phyloP scores from a whole-genome alignment of 371 early-diverging fungal species.

The Choanephora cucurbitarum region DNA sequence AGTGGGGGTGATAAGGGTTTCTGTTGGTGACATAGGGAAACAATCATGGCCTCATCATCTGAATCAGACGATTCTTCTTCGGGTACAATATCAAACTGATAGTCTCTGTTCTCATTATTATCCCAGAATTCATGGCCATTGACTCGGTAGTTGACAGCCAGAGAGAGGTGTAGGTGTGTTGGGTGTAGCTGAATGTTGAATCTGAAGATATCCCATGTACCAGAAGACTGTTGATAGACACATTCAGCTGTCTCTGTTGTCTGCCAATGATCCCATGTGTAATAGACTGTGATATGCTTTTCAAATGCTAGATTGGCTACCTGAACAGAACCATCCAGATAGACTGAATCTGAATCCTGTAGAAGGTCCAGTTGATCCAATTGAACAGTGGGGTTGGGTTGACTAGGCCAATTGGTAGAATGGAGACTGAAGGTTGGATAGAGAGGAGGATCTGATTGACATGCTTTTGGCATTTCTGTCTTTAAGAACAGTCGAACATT shows the following conservation, averaged over 20 bases:
- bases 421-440: conserved; percentile 11
- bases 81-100: conserved; percentile 31
- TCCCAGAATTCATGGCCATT: conserved; percentile 77
- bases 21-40: conserved; percentile 7
- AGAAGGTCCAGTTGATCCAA: conserved; percentile 30
- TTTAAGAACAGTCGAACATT: conserved; percentile 59
- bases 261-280: conserved; percentile 72
- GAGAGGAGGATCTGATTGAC: conserved; percentile 42
- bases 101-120: conserved; percentile 74
- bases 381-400: conserved; percentile 12
- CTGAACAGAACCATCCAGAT: conserved; percentile 57
- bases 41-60: conserved; percentile 14
- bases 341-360: conserved; percentile 15
- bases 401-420: conserved; percentile 35
- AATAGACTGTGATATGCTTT: conserved; percentile 70
- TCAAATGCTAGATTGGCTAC: conserved; percentile 81
- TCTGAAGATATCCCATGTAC: conserved; percentile 43
- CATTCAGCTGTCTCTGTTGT: conserved; percentile 61
- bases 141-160: conserved; percentile 51
- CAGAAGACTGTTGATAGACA: conserved; percentile 50
- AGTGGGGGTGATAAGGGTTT: conserved; percentile 20
- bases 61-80: conserved; percentile 18
- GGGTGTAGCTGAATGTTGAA: conserved; percentile 22
- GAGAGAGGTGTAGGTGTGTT: conserved; percentile 11
- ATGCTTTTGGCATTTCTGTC: conserved; percentile 57